phyloP scores from a whole-genome alignment of 257 asterid genomes.

The Solanum peruvianum region DNA sequence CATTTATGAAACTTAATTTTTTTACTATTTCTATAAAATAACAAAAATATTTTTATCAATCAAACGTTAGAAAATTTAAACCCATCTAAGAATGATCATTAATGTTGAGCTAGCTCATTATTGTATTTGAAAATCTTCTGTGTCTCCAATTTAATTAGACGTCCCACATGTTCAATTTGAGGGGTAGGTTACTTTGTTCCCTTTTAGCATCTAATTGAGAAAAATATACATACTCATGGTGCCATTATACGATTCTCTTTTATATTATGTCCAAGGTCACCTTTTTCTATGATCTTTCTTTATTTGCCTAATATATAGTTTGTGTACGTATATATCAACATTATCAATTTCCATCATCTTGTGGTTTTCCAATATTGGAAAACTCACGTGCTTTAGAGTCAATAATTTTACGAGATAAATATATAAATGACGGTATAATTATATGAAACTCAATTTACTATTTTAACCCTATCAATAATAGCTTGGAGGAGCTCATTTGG shows the following conservation, averaged over 20 bases:
- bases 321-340: neutral
- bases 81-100: neutral
- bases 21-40: too few relatives aligned
- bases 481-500: neutral
- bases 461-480: neutral
- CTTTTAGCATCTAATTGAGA: neutral
- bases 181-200: neutral
- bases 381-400: neutral
- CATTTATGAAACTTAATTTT: too few relatives aligned
- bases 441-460: neutral
- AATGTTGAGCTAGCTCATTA: neutral
- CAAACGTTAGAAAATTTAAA: too few relatives aligned
- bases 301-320: neutral
- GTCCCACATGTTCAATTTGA: neutral
- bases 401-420: neutral
- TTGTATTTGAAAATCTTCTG: neutral
- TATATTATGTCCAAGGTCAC: neutral
- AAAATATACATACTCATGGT: neutral
- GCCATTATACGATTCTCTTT: neutral
- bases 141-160: neutral
- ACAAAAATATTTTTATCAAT: too few relatives aligned
- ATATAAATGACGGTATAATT: neutral
- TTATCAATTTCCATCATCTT: neutral
- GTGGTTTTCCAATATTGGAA: neutral
- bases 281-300: neutral